Base-by-base conservation (phyloP, 2,329 filamentous ascomycete genomes). In the Botrytis paeoniae region DNA sequence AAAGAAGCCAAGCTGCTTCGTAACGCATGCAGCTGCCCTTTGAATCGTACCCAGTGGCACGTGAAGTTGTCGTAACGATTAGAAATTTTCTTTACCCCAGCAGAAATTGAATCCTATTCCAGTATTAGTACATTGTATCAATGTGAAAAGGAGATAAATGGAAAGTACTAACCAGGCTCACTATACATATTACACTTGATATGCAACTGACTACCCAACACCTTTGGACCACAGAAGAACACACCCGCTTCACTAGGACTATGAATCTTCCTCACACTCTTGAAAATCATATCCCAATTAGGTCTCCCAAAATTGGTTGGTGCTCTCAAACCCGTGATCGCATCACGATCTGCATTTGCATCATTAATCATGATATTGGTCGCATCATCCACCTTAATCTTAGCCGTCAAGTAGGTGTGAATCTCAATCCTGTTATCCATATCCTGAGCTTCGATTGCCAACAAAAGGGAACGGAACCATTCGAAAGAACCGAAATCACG, bases 311-410 rank as follows among this genome's bases (percentile, higher is more conserved):
- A 94, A 84, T 94, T 96, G 61, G 93, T 96, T 32, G 93, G 93
- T 71, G 92, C 91, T 66, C 92, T 88, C 43, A 96, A 87, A 71
- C 93, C 93, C 0, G 93, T 96, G 81, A 96, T 95, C 78, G 93
- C 90, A 81, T 96, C 93, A 82, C 92, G 92, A 81, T 95, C 92
- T 77, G 92, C 91, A 80, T 94, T 93, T 81, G 91, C 92, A 78
- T 95, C 92, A 84, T 95, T 95, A 86, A 95, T 94, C 92, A 95
- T 95, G 84, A 96, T 95, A 84, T 96, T 95, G 63, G 92, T 94
- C 68, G 93, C 93, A 80, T 95, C 93, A 81, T 95, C 92, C 39
- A 89, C 88, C 85, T 94, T 94, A 84, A 95, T 94, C 85, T 92
- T 94, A 79, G 93, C 93, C 4, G 93, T 96, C 73, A 97, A 87